Evolutionary conservation across 2,329 filamentous ascomycete species (phyloP).

Genomic region (Clarireedia monteithiana): DNA sequence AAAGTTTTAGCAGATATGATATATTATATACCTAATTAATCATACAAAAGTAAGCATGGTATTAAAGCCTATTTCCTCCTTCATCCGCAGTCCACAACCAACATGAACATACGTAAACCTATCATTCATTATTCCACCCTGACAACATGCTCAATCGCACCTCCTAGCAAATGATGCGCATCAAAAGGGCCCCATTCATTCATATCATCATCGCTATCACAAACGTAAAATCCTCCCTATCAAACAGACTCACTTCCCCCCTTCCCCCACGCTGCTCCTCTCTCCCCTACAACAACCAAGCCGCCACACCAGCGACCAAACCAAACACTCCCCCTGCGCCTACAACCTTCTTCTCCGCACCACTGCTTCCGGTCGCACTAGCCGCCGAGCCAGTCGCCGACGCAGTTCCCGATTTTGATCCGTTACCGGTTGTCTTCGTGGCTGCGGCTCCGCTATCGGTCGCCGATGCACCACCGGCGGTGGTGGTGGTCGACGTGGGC

Average conservation of each 20-base stretch:
- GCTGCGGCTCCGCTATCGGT: background rate
- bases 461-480: background rate
- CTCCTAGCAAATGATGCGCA: background rate
- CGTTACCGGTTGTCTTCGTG: background rate
- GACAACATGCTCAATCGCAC: background rate
- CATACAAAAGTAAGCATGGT: background rate
- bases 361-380: constrained; percentile 10
- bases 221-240: background rate
- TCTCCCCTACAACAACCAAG: background rate
- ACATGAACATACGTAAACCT: background rate
- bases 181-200: background rate
- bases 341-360: background rate
- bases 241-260: too few relatives aligned
- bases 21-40: background rate
- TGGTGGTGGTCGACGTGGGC: constrained; percentile 9
- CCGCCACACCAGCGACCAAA: background rate
- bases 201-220: background rate
- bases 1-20: background rate
- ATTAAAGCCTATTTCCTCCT: background rate
- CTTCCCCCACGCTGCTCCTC: too few relatives aligned
- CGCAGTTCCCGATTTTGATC: background rate
- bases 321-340: background rate
- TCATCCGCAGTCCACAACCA: background rate
- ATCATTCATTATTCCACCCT: background rate
- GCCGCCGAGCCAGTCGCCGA: constrained; percentile 9